Base-by-base conservation (phyloP, 108 stramenopile species). In the Cyclotella distinguenda region DNA sequence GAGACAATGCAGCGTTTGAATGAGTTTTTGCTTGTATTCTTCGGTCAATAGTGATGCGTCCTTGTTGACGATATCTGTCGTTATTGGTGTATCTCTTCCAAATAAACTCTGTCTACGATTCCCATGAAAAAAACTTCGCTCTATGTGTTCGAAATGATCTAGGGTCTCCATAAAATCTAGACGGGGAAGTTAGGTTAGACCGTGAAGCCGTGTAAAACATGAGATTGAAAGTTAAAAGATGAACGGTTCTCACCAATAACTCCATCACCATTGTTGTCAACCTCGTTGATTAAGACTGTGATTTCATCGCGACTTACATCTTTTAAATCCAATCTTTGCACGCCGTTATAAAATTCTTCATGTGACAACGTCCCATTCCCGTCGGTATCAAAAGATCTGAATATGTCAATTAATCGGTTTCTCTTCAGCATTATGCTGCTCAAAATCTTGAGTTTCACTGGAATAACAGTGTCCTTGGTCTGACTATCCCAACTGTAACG, bases 371-470 rank as follows among this genome's bases (percentile, higher is more conserved):
- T 70, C 0, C 70, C 59, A 50, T 48, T 49, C 1, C 55, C 43
- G 31, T 79, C 66, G 2, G 44, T 68, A 36, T 73, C 78, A 55
- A 73, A 73, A n/a, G 30, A 48, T 15, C 70, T 32, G 33, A 68
- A 73, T 32, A 65, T 51, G 40, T 72, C 78, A 0, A 65, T 67
- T 39, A 73, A 38, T 22, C 77, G 21, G 6, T 53, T 46, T 27
- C 55, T 78, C 31, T 65, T 54, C 35, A 58, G 13, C 18, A 50
- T 47, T 21, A 78, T 22, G 39, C 26, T 52, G 11, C 58, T 65
- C 49, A 78, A 34, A 38, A 78, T 58, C 34, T 78, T 71, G 21
- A 72, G 52, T 46, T 71, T 71, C 28, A 63, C 64, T 40, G 64
- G 59, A 15, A 66, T 62, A 12, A 56, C 57, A 16, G 75, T 77